phyloP scores from a whole-genome alignment of 495 filamentous ascomycete genomes.

The Tuber umbilicatum region DNA sequence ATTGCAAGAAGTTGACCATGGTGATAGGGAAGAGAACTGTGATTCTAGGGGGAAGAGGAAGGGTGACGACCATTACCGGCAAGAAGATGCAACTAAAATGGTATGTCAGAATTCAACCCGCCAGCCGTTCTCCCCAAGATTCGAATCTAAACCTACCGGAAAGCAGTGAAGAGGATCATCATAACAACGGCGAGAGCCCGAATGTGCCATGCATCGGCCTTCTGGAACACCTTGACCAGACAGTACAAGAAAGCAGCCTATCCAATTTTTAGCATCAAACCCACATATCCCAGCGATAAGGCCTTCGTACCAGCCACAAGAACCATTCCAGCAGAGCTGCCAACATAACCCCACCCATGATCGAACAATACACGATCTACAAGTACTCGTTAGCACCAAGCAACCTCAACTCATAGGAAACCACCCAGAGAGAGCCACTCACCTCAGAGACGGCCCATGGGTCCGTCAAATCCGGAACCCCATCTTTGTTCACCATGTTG shows the following conservation, averaged over 20 bases:
- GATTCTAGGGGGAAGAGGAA: constrained; percentile 71
- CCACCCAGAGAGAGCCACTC: constrained; percentile 1
- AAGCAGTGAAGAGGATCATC: constrained; percentile 60
- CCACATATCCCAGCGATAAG: neutral
- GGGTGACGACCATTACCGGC: constrained; percentile 88
- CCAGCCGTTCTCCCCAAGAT: constrained; percentile 6
- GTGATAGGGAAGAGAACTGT: constrained; percentile 60
- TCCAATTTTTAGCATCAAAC: constrained; percentile 8
- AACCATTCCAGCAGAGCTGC: constrained; percentile 90
- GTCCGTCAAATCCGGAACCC: constrained; percentile 22
- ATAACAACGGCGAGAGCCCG: constrained; percentile 68
- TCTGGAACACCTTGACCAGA: constrained; percentile 76
- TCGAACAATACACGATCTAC: constrained; percentile 72
- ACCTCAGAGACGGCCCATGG: constrained; percentile 40
- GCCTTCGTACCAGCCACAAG: constrained; percentile 61
- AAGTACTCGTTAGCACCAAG: constrained; percentile 27
- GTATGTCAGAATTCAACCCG: constrained; percentile 13
- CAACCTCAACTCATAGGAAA: neutral
- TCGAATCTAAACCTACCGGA: constrained; percentile 55
- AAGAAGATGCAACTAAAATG: constrained; percentile 68
- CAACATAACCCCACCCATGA: constrained; percentile 75
- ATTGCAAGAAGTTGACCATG: constrained; percentile 70
- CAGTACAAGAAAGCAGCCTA: constrained; percentile 80
- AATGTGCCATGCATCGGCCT: constrained; percentile 82
- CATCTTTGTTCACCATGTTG: constrained; percentile 26